Evolutionary conservation across 2,329 filamentous ascomycete species (phyloP).

Genomic region (Plectosphaerella sp.): DNA sequence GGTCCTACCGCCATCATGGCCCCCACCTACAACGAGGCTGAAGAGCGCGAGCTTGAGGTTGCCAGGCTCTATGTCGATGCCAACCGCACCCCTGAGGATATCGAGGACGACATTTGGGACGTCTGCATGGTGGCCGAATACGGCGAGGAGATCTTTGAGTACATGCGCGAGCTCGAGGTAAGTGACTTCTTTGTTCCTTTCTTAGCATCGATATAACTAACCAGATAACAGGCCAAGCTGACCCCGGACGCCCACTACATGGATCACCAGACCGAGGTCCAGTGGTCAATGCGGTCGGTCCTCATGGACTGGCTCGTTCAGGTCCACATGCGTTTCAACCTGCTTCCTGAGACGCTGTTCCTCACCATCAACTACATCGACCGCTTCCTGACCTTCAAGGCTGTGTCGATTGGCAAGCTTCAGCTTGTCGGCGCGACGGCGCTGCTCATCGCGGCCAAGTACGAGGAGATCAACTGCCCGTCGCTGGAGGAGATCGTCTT

Average conservation of each 20-base stretch:
- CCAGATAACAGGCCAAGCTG: slow-evolving; percentile 59
- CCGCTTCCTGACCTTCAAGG: slow-evolving; percentile 89
- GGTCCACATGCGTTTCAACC: slow-evolving; percentile 84
- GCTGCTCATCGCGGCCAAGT: slow-evolving; percentile 93
- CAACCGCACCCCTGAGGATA: slow-evolving; percentile 64
- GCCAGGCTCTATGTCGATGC: slow-evolving; percentile 62
- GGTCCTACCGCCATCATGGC: slow-evolving; percentile 58
- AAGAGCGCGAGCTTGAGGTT: slow-evolving; percentile 66
- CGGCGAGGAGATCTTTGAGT: slow-evolving; percentile 88
- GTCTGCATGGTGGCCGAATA: slow-evolving; percentile 98
- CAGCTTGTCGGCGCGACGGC: slow-evolving; percentile 95
- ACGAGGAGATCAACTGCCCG: slow-evolving; percentile 97
- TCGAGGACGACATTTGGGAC: slow-evolving; percentile 87
- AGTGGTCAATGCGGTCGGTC: slow-evolving; percentile 97
- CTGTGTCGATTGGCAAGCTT: slow-evolving; percentile 90
- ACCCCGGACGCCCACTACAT: slow-evolving; percentile 91
- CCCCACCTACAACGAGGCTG: slow-evolving; percentile 65
- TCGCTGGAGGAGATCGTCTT: slow-evolving; percentile 94
- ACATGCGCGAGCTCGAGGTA: slow-evolving; percentile 88
- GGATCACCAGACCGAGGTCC: slow-evolving; percentile 94
- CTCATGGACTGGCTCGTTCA: slow-evolving; percentile 98
- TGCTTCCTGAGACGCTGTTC: slow-evolving; percentile 93
- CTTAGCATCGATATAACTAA: slow-evolving; percentile 18
- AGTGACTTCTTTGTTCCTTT: slow-evolving; percentile 16
- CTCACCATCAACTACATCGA: slow-evolving; percentile 96